These are phyloP conservation scores for Bertia moriformis DNA, from an alignment of 2,329 filamentous ascomycete genomes.

Conservation along the genomic window DNA sequence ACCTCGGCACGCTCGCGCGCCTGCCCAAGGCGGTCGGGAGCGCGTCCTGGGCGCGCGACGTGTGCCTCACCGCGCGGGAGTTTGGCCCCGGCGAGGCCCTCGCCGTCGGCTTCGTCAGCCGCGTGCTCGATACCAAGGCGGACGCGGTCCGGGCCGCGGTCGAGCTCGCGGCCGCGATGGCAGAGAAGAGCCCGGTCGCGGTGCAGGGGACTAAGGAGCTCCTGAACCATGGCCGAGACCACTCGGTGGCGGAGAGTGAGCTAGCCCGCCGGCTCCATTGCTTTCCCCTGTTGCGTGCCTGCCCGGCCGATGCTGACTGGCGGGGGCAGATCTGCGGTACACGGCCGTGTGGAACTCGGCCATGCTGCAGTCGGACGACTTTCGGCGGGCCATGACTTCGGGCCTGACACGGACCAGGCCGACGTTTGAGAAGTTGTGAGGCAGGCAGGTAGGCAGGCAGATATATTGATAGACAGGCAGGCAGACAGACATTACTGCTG, in stretches of 20 bases:
- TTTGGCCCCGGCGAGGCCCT: constrained; percentile 58
- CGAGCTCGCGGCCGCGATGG: constrained; percentile 49
- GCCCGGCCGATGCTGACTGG: constrained; percentile 2
- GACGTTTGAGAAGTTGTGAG: constrained; percentile 69
- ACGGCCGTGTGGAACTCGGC: constrained; percentile 78
- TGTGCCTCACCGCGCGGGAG: constrained; percentile 55
- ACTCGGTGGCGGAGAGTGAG: constrained; percentile 61
- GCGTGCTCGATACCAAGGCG: constrained; percentile 47
- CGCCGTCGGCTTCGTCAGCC: constrained; percentile 53
- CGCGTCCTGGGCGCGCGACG: constrained; percentile 66
- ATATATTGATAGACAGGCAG: no score
- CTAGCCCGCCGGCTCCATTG: constrained; percentile 7
- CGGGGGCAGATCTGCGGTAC: constrained; percentile 51
- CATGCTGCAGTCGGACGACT: constrained; percentile 67
- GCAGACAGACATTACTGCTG: no score
- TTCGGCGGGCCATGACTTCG: constrained; percentile 59
- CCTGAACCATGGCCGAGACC: constrained; percentile 68
- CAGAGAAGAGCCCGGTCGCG: constrained; percentile 73
- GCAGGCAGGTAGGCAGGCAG: neutral
- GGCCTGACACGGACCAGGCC: constrained; percentile 67
- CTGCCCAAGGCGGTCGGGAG: constrained; percentile 61
- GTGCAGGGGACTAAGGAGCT: constrained; percentile 79
- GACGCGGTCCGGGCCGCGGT: constrained; percentile 48
- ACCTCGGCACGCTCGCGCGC: constrained; percentile 61
- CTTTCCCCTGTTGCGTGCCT: constrained; percentile 6